Base-by-base conservation (phyloP, 495 filamentous ascomycete genomes). In the Neurospora intermedia region DNA sequence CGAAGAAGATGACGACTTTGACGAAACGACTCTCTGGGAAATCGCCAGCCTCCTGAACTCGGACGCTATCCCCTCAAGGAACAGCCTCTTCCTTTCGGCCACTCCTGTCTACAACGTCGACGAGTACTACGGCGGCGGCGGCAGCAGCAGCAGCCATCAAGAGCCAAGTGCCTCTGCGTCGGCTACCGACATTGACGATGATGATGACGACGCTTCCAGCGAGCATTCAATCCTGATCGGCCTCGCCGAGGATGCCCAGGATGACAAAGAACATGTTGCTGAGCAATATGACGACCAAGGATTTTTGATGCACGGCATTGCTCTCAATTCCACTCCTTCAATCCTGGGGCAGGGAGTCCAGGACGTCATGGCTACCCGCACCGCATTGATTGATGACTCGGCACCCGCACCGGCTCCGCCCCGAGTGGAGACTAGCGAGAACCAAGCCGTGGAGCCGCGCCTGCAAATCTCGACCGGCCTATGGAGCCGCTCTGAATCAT, bases 21-120 rank as follows among this genome's bases (percentile, higher is more conserved):
- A 88, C 73, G 87, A 88, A 75, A 82, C 79, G 18, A 88, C 85
- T 0, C 80, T 88, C 40, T 88, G 86, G 86, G 86, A 88, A 76
- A 88, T 88, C 79, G 86, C 87, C 74, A 86, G 80, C 75, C 77
- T 88, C 6, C 80, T 88, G 8, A 82, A 85, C 71, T 77, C 84
- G 18, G 82, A 83, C 39, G 75, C 81, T 13, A 72, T 86, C 27
- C 84, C 85, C 4, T 85, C 84, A 4, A 83, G 81, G 72, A 75
- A 84, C 42, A 87, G 82, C 77, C 75, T 87, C 18, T 73, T 86
- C 31, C 82, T 78, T 27, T 73, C 75, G 10, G 31, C 77, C 27
- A 59, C 43, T 6, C 69, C 78, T 20, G 73, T 43, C 35, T 78
- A 79, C 2, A 69, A 71, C 11, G 75, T 78, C 6, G 74, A 75